Percentiles rank a stretch among this genome's conserved stretches.
Conservation (phyloP, 768 basidiomycete genomes). For the Trametes coccinea region DNA sequence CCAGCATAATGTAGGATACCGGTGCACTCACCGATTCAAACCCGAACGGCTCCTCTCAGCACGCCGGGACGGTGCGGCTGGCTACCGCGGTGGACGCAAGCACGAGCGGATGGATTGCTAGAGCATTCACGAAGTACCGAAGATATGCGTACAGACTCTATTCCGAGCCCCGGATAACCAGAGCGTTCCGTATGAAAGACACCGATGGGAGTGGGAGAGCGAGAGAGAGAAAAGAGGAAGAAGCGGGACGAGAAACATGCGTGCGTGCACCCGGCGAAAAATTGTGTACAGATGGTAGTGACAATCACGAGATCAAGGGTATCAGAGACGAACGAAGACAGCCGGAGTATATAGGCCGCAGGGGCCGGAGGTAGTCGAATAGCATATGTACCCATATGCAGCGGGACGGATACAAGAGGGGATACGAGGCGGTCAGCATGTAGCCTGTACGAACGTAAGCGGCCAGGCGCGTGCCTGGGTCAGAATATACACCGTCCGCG, state of each 20-base stretch:
- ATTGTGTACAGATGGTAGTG: conserved; percentile 19
- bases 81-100: background rate
- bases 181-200: conserved; percentile 14
- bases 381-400: background rate
- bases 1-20: too few relatives aligned
- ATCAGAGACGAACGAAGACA: background rate
- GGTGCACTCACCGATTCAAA: too few relatives aligned
- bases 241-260: background rate
- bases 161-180: conserved; percentile 5
- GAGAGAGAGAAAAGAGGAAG: background rate
- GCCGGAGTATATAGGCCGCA: too few relatives aligned
- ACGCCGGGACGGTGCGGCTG: background rate
- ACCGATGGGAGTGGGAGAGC: conserved; percentile 2
- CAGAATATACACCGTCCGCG: conserved; percentile 1
- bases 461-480: background rate
- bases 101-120: background rate
- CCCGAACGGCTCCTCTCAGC: too few relatives aligned
- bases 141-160: conserved; percentile 11
- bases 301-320: conserved; percentile 10
- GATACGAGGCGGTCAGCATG: background rate
- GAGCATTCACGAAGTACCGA: background rate
- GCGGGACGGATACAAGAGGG: background rate
- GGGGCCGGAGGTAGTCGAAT: background rate
- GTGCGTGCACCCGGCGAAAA: conserved; percentile 14
- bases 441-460: conserved; percentile 7